Conservation (phyloP, 768 basidiomycete genomes). For the Amanita molliuscula region DNA sequence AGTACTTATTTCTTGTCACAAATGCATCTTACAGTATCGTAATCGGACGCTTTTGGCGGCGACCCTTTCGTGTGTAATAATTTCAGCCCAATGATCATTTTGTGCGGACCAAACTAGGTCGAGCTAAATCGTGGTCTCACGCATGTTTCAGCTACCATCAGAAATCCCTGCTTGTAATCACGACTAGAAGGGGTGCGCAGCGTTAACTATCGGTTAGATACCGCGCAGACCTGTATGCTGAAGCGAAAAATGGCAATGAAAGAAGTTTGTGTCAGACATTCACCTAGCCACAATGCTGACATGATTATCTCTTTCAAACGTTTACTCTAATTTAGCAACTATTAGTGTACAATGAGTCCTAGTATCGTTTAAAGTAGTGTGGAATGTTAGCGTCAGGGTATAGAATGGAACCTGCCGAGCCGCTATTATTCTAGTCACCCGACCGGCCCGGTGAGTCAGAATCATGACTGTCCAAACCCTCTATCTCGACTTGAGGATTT, state of each 20-base stretch:
- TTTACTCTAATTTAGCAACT: background rate
- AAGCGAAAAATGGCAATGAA: too few relatives aligned
- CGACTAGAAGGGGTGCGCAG: background rate
- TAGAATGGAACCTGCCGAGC: background rate
- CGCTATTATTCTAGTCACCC: constrained; percentile 1
- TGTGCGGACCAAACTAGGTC: background rate
- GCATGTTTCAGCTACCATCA: constrained; percentile 4
- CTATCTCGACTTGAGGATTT: constrained; percentile 42
- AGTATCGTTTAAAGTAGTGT: background rate
- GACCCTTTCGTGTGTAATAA: background rate
- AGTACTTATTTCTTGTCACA: constrained; percentile 3
- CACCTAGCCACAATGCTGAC: too few relatives aligned
- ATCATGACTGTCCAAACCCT: constrained; percentile 40
- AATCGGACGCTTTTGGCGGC: background rate
- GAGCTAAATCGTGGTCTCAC: background rate
- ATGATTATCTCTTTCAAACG: too few relatives aligned
- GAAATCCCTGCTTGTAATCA: background rate
- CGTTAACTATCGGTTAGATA: background rate
- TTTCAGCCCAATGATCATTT: background rate
- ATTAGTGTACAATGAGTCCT: background rate
- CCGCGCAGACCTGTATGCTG: background rate
- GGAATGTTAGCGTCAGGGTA: background rate
- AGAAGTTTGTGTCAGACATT: too few relatives aligned
- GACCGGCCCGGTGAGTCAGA: constrained; percentile 20
- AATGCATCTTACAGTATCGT: background rate